Percentiles rank a stretch among this genome's conserved stretches.
phyloP scores from a whole-genome alignment of 352 stramenopile species.

The Phytophthora tentaculata region DNA sequence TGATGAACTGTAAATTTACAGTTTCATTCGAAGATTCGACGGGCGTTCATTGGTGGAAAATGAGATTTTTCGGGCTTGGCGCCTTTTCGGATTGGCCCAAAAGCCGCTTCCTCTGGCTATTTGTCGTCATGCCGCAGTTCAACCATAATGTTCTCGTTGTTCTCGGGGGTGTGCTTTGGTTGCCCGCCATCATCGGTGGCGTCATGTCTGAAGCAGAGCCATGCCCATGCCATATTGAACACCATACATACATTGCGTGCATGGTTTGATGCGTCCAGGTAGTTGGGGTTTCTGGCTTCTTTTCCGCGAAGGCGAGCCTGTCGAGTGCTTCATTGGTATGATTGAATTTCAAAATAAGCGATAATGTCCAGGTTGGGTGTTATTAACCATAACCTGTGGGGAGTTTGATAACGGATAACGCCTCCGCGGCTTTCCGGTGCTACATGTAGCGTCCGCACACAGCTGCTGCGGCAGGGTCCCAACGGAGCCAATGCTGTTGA shows the following conservation, averaged over 20 bases:
- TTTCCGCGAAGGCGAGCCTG: background rate
- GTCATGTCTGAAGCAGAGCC: background rate
- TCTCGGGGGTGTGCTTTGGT: background rate
- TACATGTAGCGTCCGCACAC: background rate
- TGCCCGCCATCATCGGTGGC: background rate
- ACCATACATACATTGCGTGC: too few species aligned
- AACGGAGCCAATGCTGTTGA: background rate
- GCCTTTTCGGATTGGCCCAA: conserved; percentile 23
- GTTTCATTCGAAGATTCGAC: conserved; percentile 17
- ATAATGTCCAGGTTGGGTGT: background rate
- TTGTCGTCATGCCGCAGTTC: conserved; percentile 4
- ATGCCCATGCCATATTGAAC: too few species aligned
- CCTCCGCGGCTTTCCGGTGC: background rate
- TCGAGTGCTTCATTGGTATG: background rate
- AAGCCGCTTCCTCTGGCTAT: background rate
- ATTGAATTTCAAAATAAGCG: too few species aligned
- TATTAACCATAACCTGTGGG: background rate
- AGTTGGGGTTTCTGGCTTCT: background rate
- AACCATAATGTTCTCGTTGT: conserved; percentile 11
- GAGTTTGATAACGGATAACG: background rate
- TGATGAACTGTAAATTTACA: conserved; percentile 7
- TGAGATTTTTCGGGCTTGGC: background rate
- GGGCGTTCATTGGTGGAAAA: conserved; percentile 3
- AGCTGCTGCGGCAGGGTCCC: background rate
- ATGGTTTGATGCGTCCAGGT: background rate